Evolutionary conservation across 768 basidiomycete species (phyloP).

Genomic region (Boletus insuetus): DNA sequence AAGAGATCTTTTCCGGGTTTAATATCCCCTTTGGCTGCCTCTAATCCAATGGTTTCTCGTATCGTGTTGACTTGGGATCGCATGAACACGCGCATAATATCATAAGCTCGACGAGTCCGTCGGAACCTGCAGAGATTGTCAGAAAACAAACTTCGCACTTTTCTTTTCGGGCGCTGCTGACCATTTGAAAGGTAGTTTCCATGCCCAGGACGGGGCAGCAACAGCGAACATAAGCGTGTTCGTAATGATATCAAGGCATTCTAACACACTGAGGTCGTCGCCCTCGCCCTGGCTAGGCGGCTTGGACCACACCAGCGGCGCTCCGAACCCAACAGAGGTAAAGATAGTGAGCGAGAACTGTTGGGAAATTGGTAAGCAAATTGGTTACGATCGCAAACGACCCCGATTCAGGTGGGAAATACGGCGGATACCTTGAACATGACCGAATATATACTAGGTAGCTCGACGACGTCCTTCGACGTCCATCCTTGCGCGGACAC

Average conservation of each 20-base stretch:
- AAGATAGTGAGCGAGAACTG: conserved; percentile 17
- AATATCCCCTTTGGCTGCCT: background rate
- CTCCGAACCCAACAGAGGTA: conserved; percentile 20
- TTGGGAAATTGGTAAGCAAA: background rate
- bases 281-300: background rate
- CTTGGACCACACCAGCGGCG: conserved; percentile 12
- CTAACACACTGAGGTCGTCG: conserved; percentile 5
- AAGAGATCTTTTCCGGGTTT: conserved; percentile 11
- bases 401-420: too few relatives aligned
- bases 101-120: conserved; percentile 18
- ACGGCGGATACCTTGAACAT: conserved; percentile 4
- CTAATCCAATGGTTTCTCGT: conserved; percentile 3
- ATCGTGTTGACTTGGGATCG: conserved; percentile 10
- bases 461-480: conserved; percentile 7
- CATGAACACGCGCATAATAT: conserved; percentile 16
- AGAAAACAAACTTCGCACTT: too few relatives aligned
- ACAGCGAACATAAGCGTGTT: background rate
- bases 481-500: conserved; percentile 8
- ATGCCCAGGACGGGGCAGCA: conserved; percentile 15
- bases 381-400: background rate
- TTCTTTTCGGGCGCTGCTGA: background rate
- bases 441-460: conserved; percentile 6
- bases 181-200: conserved; percentile 20
- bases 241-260: conserved; percentile 10
- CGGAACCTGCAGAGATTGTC: conserved; percentile 10